Evolutionary conservation across 768 basidiomycete species (phyloP), one percentile per base, ranked within the genome.

Genomic region (Zangia roseola): DNA sequence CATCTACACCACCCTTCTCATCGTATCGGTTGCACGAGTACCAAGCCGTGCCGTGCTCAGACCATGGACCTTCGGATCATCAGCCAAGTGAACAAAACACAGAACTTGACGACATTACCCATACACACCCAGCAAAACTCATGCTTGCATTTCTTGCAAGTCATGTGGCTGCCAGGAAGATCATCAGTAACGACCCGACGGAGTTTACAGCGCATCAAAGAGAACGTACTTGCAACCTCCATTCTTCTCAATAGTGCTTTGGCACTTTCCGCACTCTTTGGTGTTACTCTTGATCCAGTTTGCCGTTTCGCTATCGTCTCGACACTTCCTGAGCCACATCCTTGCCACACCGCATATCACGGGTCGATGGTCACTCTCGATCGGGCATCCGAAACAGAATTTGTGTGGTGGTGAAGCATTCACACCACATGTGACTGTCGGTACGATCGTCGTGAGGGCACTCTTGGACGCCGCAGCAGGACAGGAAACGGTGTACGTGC

Each of bases 231-330:
- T 98, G 93, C 97, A 99, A 12, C 97, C 97, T 9, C 97, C 97
- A 56, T 98, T 98, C 86, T 99, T 99, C 81, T 99, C 97, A 49
- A 99, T 99, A 45, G 97, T 98, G 60, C 92, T 93, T 67, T 92
- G 87, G 67, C 97, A 99, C 65, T 93, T 86, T 17, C 83, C 77
- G 67, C 97, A 99, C 69, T 99, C 97, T 76, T 99, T 98, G 35
- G 97, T 99, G 67, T 99, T 97, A 55, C 94, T 97, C 81, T 91
- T 93, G 76, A 99, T 93, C 97, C 97, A 99, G 68, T 99, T 98
- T 21, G 94, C 92, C 16, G 97, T 99, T 73, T 99, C 97, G 54
- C 88, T 91, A 65, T 99, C 97, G 67, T 99, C 97, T 43, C 84
- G 82, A 69, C 97, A 98, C 70, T 99, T 98, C 80, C 88, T 91